A percentile compares a stretch with the other conserved stretches of the same genome.
Evolutionary conservation across 1,284 basidiomycete species (phyloP).

Genomic region (Afroboletus lepidellus): DNA sequence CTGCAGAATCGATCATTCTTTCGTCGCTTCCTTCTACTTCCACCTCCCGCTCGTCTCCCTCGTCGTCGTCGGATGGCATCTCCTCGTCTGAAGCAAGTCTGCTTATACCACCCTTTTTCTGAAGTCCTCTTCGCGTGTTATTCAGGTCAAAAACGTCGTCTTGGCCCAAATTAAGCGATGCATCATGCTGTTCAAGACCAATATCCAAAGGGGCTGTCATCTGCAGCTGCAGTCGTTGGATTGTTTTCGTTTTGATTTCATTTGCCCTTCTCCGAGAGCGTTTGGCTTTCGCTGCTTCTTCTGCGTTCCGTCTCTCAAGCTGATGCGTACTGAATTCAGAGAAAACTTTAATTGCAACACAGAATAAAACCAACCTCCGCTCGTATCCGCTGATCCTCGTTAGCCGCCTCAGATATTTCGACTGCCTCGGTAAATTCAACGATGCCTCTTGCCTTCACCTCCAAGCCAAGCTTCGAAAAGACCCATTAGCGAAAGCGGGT

Average conservation of each 20-base stretch:
- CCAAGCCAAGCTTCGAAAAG: constrained; percentile 67
- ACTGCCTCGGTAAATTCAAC: constrained; percentile 78
- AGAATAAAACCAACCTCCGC: constrained; percentile 62
- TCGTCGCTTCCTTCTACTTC: constrained; percentile 46
- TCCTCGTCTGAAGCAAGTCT: constrained; percentile 53
- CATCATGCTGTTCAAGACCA: constrained; percentile 84
- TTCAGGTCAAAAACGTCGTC: constrained; percentile 87
- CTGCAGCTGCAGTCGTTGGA: constrained; percentile 94
- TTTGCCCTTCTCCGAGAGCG: constrained; percentile 87
- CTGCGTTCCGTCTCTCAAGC: constrained; percentile 84
- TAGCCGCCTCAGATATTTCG: constrained; percentile 72
- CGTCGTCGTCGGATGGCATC: constrained; percentile 38
- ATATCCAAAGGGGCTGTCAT: constrained; percentile 98
- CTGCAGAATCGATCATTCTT: constrained; percentile 61
- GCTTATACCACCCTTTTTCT: constrained; percentile 43
- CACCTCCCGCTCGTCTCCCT: constrained; percentile 41
- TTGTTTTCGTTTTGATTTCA: constrained; percentile 84
- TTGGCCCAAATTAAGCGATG: constrained; percentile 64
- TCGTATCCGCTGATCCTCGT: constrained; percentile 87
- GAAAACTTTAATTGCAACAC: not conserved
- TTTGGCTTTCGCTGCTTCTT: constrained; percentile 72
- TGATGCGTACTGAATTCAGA: constrained; percentile 33
- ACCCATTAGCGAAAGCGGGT: constrained; percentile 4
- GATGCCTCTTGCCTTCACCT: constrained; percentile 68
- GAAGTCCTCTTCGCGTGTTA: constrained; percentile 51